Evolutionary conservation across 768 basidiomycete species (phyloP), one percentile per base, ranked within the genome.

Genomic region (Amanita inopinata): DNA sequence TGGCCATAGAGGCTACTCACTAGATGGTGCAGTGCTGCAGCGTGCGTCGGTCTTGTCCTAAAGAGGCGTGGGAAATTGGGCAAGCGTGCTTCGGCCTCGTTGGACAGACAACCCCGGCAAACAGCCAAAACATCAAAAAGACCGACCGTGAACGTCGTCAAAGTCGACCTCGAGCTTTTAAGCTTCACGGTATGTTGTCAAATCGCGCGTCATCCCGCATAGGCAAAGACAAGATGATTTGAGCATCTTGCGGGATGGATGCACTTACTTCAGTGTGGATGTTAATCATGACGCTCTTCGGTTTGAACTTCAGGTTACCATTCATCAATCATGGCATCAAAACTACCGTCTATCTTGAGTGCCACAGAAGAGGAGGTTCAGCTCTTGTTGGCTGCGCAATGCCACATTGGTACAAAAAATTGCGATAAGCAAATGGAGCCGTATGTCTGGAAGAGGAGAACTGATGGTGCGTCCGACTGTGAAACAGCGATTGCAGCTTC

Each of bases 341-440:
- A 96, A 78, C 77, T 97, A 54, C 94, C 94, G 56, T 83, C 91
- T 57, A 76, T 86, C 54, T 79, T 99, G 57, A 80, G 80, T 60
- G 88, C 92, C 33, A 93, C 91, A 43, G 93, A 98, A 66, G 93
- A 97, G 71, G 94, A 98, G 66, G 93, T 97, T 55, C 87, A 88
- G 66, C 80, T 90, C 53, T 76, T 98, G 58, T 75, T 98, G 48
- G 82, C 92, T 58, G 96, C 96, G 15, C 89, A 97, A 72, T 84
- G 81, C 64, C 94, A 97, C 62, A 84, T 98, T 51, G 94, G 93
- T 61, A 90, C 84, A 52, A 98, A 98, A 85, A 96, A 97, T 70
- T 94, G 92, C 72, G 94, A 98, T 64, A 96, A 92, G 80, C 86
- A 92, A 66, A 99, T 99, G 96, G 80, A 85, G 58, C 74, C 88